These are phyloP conservation scores for Fusarium sp. DNA, from an alignment of 2,329 filamentous ascomycete genomes.

Conservation along the genomic window DNA sequence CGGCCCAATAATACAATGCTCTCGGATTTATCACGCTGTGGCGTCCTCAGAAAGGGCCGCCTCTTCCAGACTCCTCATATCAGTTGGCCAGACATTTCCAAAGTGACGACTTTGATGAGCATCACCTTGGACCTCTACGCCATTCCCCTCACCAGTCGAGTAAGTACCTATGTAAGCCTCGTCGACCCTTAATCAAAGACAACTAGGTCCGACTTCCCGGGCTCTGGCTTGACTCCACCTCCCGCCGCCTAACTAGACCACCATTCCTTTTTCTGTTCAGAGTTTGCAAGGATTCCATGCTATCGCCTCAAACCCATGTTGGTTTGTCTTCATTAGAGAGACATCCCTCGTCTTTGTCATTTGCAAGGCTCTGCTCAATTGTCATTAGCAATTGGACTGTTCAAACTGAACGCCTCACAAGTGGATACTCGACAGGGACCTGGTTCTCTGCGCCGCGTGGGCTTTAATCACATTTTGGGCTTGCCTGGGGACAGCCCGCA, in stretches of 20 bases:
- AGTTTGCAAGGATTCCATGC: constrained; percentile 36
- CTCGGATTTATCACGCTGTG: not conserved
- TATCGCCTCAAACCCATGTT: constrained; percentile 28
- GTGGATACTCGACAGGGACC: constrained; percentile 45
- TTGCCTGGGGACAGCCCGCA: constrained; percentile 25
- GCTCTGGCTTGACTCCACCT: constrained; percentile 44
- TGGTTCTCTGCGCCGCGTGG: constrained; percentile 40
- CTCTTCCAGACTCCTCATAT: constrained; percentile 15
- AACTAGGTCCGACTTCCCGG: constrained; percentile 46
- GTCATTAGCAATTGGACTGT: constrained; percentile 37
- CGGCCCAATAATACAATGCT: not conserved
- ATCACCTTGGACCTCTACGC: constrained; percentile 17
- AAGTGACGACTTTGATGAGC: not conserved
- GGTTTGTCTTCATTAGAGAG: constrained; percentile 24
- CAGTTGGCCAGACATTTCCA: not conserved
- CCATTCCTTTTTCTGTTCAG: constrained; percentile 33
- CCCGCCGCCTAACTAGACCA: constrained; percentile 38
- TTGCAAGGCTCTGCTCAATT: constrained; percentile 41
- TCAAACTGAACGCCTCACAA: constrained; percentile 38
- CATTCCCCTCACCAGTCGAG: constrained; percentile 32
- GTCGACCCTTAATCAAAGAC: constrained; percentile 49
- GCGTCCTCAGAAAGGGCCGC: constrained; percentile 11
- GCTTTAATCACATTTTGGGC: constrained; percentile 44
- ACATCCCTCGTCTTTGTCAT: constrained; percentile 38
- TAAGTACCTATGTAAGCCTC: constrained; percentile 41